Conservation (phyloP, 148 eudicot species). For the Gaultheria prostrata region DNA sequence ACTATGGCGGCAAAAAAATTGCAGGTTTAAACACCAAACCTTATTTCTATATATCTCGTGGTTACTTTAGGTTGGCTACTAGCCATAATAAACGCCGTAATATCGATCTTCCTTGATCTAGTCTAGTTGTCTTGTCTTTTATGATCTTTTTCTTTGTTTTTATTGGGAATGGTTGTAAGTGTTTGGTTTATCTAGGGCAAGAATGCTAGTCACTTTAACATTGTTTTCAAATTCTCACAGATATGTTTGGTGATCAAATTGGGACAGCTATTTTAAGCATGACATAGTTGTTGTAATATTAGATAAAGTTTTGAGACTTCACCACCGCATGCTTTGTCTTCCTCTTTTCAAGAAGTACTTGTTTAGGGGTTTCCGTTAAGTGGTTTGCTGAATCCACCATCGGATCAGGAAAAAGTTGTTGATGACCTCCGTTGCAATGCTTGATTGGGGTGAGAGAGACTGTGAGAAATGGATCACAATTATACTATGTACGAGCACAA, state of each 20-base stretch:
- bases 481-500: background rate
- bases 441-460: background rate
- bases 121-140: background rate
- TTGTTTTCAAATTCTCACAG: background rate
- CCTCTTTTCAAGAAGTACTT: background rate
- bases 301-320: background rate
- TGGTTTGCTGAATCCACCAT: background rate
- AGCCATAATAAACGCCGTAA: background rate
- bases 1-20: slow-evolving; percentile 89
- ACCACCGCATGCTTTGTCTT: background rate
- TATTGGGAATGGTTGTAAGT: background rate
- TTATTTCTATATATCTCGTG: slow-evolving; percentile 2
- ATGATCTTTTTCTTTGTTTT: background rate
- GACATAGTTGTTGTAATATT: background rate
- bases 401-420: background rate
- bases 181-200: slow-evolving; percentile 1
- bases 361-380: background rate
- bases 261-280: background rate
- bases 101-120: background rate
- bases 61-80: background rate
- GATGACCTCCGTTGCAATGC: background rate
- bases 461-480: background rate
- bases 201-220: background rate
- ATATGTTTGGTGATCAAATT: background rate
- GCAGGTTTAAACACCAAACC: slow-evolving; percentile 51